These are phyloP conservation scores for Globisporangium carolinianum DNA, from an alignment of 352 stramenopile genomes.

Conservation along the genomic window DNA sequence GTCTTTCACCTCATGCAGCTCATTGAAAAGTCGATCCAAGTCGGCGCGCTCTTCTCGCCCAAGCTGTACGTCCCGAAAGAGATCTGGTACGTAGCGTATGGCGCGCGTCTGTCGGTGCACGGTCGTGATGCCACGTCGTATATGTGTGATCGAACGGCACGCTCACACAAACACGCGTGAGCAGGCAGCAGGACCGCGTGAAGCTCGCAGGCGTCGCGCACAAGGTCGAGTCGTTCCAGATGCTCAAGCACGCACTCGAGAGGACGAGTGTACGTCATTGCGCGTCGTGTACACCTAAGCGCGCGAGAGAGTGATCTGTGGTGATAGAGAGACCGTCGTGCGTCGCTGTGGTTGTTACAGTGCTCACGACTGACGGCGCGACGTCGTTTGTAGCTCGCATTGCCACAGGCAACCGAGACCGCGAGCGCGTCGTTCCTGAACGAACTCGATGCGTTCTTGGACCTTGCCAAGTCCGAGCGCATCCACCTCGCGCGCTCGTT, in stretches of 20 bases:
- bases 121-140: background rate
- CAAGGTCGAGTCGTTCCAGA: slow-evolving; percentile 60
- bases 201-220: slow-evolving; percentile 47
- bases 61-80: slow-evolving; percentile 75
- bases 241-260: slow-evolving; percentile 61
- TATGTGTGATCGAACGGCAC: background rate
- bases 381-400: background rate
- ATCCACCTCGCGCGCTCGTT: slow-evolving; percentile 50
- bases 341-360: too few relatives aligned
- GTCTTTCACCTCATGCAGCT: slow-evolving; percentile 80
- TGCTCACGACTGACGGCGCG: too few relatives aligned
- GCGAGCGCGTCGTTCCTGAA: slow-evolving; percentile 42
- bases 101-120: background rate
- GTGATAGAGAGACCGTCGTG: too few relatives aligned
- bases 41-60: slow-evolving; percentile 60
- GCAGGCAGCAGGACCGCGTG: slow-evolving; percentile 57
- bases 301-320: too few relatives aligned
- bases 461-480: slow-evolving; percentile 35
- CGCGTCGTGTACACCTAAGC: background rate
- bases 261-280: slow-evolving; percentile 45
- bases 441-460: slow-evolving; percentile 51
- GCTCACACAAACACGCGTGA: background rate
- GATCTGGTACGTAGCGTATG: slow-evolving; percentile 37
- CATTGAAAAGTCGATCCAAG: slow-evolving; percentile 73
- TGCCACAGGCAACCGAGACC: slow-evolving; percentile 40